phyloP scores from a whole-genome alignment of 108 stramenopile species.

The Bacterosira constricta region DNA sequence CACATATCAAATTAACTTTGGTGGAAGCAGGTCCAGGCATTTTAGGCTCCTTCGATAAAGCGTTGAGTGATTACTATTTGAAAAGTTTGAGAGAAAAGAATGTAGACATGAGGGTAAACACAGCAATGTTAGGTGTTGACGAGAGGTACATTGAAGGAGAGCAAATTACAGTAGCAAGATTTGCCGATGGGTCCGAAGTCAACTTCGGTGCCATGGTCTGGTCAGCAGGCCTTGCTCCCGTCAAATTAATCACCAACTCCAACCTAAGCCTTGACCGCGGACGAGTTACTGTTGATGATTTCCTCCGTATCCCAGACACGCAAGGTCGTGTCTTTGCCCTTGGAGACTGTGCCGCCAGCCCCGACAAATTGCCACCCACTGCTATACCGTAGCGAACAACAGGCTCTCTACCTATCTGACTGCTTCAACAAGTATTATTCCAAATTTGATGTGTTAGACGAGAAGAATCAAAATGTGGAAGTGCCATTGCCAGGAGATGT shows the following conservation, averaged over 20 bases:
- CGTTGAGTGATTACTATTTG: constrained; percentile 75
- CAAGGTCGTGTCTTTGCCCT: constrained; percentile 90
- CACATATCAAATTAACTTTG: constrained; percentile 81
- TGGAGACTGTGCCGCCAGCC: constrained; percentile 86
- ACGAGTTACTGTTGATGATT: constrained; percentile 85
- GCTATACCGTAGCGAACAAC: constrained; percentile 94
- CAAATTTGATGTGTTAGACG: constrained; percentile 38
- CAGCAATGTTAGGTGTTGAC: constrained; percentile 69
- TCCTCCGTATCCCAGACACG: constrained; percentile 82
- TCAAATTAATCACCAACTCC: constrained; percentile 40
- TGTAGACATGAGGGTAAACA: constrained; percentile 77
- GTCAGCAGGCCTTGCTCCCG: constrained; percentile 80
- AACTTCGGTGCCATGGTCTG: constrained; percentile 93
- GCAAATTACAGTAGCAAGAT: constrained; percentile 63
- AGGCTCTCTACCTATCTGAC: constrained; percentile 82
- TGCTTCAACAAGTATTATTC: constrained; percentile 60
- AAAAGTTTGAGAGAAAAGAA: constrained; percentile 69
- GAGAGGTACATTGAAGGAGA: constrained; percentile 56
- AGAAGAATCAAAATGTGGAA: constrained; percentile 30
- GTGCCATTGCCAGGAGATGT: constrained; percentile 58
- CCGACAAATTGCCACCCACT: constrained; percentile 79
- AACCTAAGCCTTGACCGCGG: constrained; percentile 53
- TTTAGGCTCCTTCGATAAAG: constrained; percentile 89
- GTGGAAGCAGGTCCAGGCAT: constrained; percentile 92
- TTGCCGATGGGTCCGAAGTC: constrained; percentile 79